phyloP scores from a whole-genome alignment of 352 stramenopile genomes.

The Globisporangium nagaii region DNA sequence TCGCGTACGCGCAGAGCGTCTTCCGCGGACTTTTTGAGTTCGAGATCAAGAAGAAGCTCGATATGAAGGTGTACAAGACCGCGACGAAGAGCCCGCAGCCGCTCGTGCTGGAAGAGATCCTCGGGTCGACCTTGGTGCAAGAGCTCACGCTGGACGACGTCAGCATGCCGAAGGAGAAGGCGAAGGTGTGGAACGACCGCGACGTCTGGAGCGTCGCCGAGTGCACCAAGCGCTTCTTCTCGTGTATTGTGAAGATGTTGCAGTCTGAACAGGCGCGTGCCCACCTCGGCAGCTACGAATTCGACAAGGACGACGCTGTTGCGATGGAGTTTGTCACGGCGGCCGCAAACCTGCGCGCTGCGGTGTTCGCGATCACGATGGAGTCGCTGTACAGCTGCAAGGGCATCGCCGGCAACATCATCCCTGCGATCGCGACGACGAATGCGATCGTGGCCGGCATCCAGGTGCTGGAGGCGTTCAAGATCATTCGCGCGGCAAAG shows the following conservation, averaged over 20 bases:
- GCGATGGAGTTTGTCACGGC: constrained; percentile 98
- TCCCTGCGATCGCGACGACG: constrained; percentile 99
- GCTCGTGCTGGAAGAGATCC: constrained; percentile 56
- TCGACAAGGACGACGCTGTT: constrained; percentile 97
- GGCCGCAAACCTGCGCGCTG: constrained; percentile 94
- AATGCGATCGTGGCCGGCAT: constrained; percentile 99
- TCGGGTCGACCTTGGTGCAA: constrained; percentile 34
- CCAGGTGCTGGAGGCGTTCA: constrained; percentile 82
- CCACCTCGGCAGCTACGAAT: constrained; percentile 81
- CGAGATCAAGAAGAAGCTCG: constrained; percentile 95
- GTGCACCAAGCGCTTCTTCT: constrained; percentile 85
- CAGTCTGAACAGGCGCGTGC: constrained; percentile 39
- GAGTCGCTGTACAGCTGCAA: constrained; percentile 92
- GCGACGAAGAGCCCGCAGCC: constrained; percentile 88
- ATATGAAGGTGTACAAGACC: constrained; percentile 96
- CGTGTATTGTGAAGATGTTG: constrained; percentile 61
- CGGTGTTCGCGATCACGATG: constrained; percentile 77
- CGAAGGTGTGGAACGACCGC: constrained; percentile 66
- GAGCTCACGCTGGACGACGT: constrained; percentile 23
- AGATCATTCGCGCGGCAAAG: constrained; percentile 61
- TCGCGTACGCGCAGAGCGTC: constrained; percentile 65
- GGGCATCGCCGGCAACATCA: constrained; percentile 99
- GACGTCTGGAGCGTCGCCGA: constrained; percentile 87
- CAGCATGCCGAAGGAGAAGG: constrained; percentile 15
- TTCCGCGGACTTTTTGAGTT: constrained; percentile 91